A percentile compares a stretch with the other conserved stretches of the same genome.
phyloP scores from a whole-genome alignment of 106 monocot species.

The Hemerocallis citrina region DNA sequence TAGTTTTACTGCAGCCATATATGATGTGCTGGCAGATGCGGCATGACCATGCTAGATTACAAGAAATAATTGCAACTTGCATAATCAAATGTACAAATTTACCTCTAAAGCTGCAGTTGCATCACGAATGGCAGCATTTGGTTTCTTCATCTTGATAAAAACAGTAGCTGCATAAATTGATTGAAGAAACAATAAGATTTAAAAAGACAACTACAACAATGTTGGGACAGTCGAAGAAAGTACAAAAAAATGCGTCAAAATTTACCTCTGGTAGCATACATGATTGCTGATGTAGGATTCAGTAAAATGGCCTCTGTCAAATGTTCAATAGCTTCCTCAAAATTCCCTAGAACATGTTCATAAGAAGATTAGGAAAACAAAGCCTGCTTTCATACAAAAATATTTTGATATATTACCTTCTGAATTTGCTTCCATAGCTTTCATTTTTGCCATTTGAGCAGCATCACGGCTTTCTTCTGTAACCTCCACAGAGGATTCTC shows the following conservation, averaged over 20 bases:
- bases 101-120: conserved; percentile 95
- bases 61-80: neutral
- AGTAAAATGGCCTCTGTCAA: conserved; percentile 75
- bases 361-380: neutral
- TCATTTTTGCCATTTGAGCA: conserved; percentile 54
- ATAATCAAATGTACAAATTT: neutral
- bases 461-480: conserved; percentile 75
- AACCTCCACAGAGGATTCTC: conserved; percentile 53
- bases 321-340: conserved; percentile 81
- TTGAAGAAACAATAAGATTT: neutral
- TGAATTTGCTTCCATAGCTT: conserved; percentile 86
- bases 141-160: conserved; percentile 96
- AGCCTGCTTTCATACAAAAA: neutral
- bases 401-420: conserved; percentile 42
- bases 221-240: neutral
- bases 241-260: no score
- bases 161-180: conserved; percentile 51
- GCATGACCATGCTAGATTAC: no score
- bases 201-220: neutral
- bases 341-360: conserved; percentile 39
- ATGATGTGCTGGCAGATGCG: no score
- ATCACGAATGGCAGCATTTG: conserved; percentile 96
- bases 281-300: conserved; percentile 88
- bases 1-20: no score
- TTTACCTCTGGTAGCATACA: conserved; percentile 91